Evolutionary conservation across 352 stramenopile genomes (phyloP).

Genomic region (Achlya hypogyna): DNA sequence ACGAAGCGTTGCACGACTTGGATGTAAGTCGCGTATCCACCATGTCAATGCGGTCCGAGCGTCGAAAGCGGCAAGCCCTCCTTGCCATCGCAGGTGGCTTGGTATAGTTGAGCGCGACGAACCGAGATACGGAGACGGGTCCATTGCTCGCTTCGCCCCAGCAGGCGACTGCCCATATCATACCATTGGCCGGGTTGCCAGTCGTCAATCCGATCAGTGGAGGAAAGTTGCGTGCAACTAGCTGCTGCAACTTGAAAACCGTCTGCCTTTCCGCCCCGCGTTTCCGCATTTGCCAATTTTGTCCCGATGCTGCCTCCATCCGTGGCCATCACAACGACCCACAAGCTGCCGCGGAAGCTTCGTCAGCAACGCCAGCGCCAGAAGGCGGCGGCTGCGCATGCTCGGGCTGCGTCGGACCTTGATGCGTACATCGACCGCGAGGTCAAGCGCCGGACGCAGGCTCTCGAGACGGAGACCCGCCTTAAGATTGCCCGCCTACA

Average conservation of each 20-base stretch:
- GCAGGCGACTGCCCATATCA: too few relatives aligned
- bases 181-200: too few relatives aligned
- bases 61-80: too few relatives aligned
- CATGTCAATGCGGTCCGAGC: too few relatives aligned
- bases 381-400: background rate
- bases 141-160: too few relatives aligned
- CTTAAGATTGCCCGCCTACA: background rate
- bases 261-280: background rate
- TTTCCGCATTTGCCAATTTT: background rate
- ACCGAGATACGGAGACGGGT: too few relatives aligned
- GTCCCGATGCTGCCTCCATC: background rate
- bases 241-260: background rate
- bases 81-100: too few relatives aligned
- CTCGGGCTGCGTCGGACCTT: background rate
- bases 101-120: too few relatives aligned
- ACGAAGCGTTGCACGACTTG: too few relatives aligned
- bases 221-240: background rate
- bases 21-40: too few relatives aligned
- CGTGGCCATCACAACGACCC: background rate
- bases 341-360: constrained; percentile 3
- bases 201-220: too few relatives aligned
- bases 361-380: background rate
- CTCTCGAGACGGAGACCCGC: background rate
- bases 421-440: constrained; percentile 1
- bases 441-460: background rate